These are phyloP conservation scores for Macrolepiota fuliginosa DNA, from an alignment of 768 basidiomycete genomes.

Conservation along the genomic window DNA sequence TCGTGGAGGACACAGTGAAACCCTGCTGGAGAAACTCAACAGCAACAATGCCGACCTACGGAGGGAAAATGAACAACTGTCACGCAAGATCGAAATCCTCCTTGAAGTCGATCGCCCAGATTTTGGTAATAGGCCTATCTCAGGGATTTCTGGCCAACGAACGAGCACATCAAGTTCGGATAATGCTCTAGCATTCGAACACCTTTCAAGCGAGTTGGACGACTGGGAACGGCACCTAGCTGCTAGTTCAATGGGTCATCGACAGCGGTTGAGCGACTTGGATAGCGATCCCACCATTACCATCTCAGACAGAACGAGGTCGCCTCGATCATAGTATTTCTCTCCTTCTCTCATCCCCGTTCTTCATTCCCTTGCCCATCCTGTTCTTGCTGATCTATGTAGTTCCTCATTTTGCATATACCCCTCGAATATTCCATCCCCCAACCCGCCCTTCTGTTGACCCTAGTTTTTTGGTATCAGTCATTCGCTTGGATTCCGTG, in stretches of 20 bases:
- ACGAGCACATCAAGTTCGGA: conserved; percentile 82
- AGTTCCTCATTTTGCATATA: conserved; percentile 39
- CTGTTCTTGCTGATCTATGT: conserved; percentile 31
- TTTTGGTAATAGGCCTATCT: conserved; percentile 61
- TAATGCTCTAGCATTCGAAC: conserved; percentile 72
- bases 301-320: conserved; percentile 54
- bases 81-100: conserved; percentile 88
- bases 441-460: conserved; percentile 19
- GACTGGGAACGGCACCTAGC: conserved; percentile 80
- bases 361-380: conserved; percentile 20
- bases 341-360: conserved; percentile 17
- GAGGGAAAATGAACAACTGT: conserved; percentile 84
- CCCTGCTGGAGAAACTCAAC: conserved; percentile 76
- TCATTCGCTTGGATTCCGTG: conserved; percentile 54
- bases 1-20: conserved; percentile 75
- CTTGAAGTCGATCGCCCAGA: conserved; percentile 82
- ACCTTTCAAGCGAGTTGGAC: conserved; percentile 78
- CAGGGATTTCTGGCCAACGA: conserved; percentile 54
- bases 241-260: conserved; percentile 73
- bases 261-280: conserved; percentile 70
- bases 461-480: conserved; percentile 24
- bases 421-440: conserved; percentile 39
- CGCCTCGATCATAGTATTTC: conserved; percentile 47
- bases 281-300: conserved; percentile 52
- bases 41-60: conserved; percentile 77